phyloP scores from a whole-genome alignment of 129 eudicot genomes.

The Pseudognaphalium luteoalbum region DNA sequence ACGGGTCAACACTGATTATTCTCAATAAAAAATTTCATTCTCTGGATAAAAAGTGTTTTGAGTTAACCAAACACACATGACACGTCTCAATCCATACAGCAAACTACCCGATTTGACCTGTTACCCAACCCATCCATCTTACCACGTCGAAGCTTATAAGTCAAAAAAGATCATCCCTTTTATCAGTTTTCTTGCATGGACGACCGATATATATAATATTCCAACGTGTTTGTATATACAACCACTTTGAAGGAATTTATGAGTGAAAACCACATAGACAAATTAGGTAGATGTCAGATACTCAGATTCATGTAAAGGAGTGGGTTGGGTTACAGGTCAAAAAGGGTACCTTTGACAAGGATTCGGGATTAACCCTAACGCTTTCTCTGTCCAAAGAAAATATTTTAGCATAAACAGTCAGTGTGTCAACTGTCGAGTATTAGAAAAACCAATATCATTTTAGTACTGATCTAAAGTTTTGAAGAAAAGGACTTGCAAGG shows the following conservation, averaged over 20 bases:
- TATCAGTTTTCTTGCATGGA: slow-evolving; percentile 1
- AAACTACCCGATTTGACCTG: background rate
- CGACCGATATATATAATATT: background rate
- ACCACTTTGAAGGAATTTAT: too few relatives aligned
- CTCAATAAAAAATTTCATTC: background rate
- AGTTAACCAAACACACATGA: background rate
- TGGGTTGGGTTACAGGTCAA: background rate
- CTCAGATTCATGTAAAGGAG: background rate
- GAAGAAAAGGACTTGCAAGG: background rate
- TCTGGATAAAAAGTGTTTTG: background rate
- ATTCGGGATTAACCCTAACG: background rate
- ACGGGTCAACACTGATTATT: background rate
- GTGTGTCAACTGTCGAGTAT: background rate
- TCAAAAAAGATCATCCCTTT: background rate
- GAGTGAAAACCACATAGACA: too few relatives aligned
- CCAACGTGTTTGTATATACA: background rate
- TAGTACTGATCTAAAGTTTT: background rate
- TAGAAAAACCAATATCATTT: background rate
- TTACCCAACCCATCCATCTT: background rate
- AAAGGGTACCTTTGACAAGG: background rate
- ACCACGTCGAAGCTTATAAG: background rate
- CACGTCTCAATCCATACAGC: background rate
- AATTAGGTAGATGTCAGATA: too few relatives aligned
- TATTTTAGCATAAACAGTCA: background rate
- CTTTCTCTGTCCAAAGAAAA: background rate